Percentiles rank a stretch among this genome's conserved stretches.
phyloP scores from a whole-genome alignment of 2,329 filamentous ascomycete genomes.

The Colletotrichum acutatum region DNA sequence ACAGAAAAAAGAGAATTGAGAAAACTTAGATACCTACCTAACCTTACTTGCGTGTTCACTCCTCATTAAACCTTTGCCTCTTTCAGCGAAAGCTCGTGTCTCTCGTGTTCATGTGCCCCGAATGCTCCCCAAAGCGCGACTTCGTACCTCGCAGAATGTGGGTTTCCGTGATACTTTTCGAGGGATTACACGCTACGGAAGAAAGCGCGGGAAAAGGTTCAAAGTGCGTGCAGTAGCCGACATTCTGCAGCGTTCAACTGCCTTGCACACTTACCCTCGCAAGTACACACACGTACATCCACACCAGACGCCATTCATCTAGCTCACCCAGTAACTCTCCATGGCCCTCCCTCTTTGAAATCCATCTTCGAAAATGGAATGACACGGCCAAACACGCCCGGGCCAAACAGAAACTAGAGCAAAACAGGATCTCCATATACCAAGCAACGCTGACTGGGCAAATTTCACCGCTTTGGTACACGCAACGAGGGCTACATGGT shows the following conservation, averaged over 20 bases:
- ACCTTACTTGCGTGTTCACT: background rate
- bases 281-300: background rate
- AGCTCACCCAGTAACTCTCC: background rate
- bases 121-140: background rate
- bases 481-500: background rate
- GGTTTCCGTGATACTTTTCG: background rate
- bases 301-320: background rate
- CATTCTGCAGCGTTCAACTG: constrained; percentile 1
- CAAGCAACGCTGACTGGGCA: background rate
- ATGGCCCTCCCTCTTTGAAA: background rate
- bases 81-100: background rate
- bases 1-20: background rate
- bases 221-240: background rate
- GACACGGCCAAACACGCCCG: background rate
- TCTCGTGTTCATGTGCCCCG: background rate
- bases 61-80: background rate
- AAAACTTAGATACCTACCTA: background rate
- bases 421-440: background rate
- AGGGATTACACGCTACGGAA: background rate
- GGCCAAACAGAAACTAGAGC: no score
- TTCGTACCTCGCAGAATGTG: background rate
- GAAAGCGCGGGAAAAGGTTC: background rate
- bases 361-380: background rate
- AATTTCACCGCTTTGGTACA: background rate
- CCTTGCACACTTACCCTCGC: background rate